A percentile compares a stretch with the other conserved stretches of the same genome.
Evolutionary conservation across 495 filamentous ascomycete species (phyloP).

Genomic region (Talaromyces adpressus): DNA sequence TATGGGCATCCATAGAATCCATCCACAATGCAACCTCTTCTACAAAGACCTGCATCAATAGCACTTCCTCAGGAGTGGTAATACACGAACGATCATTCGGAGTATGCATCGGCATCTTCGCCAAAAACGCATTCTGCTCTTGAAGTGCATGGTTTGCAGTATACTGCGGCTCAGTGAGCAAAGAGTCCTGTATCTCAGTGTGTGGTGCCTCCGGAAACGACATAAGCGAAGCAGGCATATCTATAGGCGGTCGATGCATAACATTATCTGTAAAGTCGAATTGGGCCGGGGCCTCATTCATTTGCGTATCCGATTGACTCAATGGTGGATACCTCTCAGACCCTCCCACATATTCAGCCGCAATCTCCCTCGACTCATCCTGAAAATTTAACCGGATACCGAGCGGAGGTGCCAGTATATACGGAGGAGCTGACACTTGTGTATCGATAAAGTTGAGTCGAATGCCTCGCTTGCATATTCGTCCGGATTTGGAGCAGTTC

Average conservation of each 20-base stretch:
- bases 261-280: constrained; percentile 31
- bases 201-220: constrained; percentile 23
- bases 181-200: constrained; percentile 18
- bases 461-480: constrained; percentile 79
- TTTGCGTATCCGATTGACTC: constrained; percentile 23
- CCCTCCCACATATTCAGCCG: constrained; percentile 85
- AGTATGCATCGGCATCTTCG: constrained; percentile 13
- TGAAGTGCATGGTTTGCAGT: constrained; percentile 24
- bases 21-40: constrained; percentile 92
- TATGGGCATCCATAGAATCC: constrained; percentile 81
- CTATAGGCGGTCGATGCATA: constrained; percentile 32
- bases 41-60: constrained; percentile 85
- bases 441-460: constrained; percentile 92
- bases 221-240: constrained; percentile 32
- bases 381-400: constrained; percentile 72
- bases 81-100: constrained; percentile 47
- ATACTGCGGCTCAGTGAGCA: constrained; percentile 21
- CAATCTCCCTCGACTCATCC: constrained; percentile 87
- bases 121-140: constrained; percentile 17
- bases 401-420: constrained; percentile 47
- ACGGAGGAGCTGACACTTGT: constrained; percentile 61
- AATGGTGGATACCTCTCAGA: constrained; percentile 62
- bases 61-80: constrained; percentile 64
- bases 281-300: constrained; percentile 24
- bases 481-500: constrained; percentile 84